phyloP scores from a whole-genome alignment of 2,329 filamentous ascomycete genomes.

The Hymenoscyphus albidus region DNA sequence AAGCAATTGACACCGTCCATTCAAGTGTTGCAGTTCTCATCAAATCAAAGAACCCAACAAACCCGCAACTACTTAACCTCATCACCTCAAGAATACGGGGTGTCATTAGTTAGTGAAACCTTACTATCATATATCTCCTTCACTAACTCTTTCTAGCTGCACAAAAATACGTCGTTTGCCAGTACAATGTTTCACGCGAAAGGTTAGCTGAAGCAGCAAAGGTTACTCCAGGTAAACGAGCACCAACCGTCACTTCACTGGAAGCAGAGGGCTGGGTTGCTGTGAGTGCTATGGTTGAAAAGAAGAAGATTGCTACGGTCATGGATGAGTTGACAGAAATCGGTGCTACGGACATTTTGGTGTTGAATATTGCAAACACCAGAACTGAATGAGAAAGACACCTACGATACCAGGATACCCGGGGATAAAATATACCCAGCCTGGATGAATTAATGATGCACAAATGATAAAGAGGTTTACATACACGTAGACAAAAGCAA shows the following conservation, averaged over 20 bases:
- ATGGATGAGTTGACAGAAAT: conserved; percentile 36
- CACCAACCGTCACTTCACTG: conserved; percentile 84
- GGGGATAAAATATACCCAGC: neutral
- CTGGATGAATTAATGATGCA: neutral
- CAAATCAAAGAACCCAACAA: conserved; percentile 79
- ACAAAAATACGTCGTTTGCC: conserved; percentile 89
- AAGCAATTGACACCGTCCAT: conserved; percentile 90
- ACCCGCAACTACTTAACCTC: conserved; percentile 74
- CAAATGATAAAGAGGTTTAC: neutral
- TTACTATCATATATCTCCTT: neutral
- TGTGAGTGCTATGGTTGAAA: conserved; percentile 75
- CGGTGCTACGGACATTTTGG: conserved; percentile 35
- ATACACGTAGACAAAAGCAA: neutral
- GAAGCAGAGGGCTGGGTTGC: conserved; percentile 91
- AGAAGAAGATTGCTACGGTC: conserved; percentile 35
- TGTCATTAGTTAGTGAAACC: conserved; percentile 67
- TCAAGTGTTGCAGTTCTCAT: conserved; percentile 86
- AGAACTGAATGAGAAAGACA: conserved; percentile 23
- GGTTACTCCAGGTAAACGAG: conserved; percentile 90
- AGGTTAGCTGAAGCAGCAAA: conserved; percentile 63
- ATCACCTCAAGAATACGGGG: conserved; percentile 85
- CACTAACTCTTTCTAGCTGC: conserved; percentile 51
- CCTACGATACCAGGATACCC: conserved; percentile 5
- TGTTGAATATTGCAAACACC: conserved; percentile 35
- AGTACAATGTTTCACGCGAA: conserved; percentile 83